These are phyloP conservation scores for Phytophthora ohioensis DNA, from an alignment of 352 stramenopile genomes.

Conservation along the genomic window DNA sequence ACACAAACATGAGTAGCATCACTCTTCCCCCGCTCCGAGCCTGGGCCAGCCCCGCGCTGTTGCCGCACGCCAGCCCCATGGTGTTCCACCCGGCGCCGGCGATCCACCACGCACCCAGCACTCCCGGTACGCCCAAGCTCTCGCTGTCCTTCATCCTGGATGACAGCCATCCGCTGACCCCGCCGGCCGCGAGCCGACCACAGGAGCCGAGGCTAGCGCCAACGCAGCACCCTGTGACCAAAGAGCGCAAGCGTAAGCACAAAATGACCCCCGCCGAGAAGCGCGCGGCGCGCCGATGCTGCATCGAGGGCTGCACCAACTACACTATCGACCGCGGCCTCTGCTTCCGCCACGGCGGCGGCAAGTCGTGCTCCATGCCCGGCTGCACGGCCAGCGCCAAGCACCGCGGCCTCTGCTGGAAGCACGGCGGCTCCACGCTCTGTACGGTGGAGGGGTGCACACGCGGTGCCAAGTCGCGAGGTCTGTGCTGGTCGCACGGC, in stretches of 20 bases:
- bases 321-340: constrained; percentile 62
- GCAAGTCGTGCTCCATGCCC: constrained; percentile 59
- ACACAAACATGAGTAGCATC: constrained; percentile 20
- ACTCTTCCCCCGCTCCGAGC: constrained; percentile 20
- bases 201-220: constrained; percentile 1
- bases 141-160: constrained; percentile 41
- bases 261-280: constrained; percentile 19
- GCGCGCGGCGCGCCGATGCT: constrained; percentile 58
- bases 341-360: constrained; percentile 51
- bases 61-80: constrained; percentile 8
- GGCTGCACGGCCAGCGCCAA: constrained; percentile 58
- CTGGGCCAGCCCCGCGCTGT: constrained; percentile 18
- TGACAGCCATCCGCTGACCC: constrained; percentile 20
- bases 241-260: constrained; percentile 19
- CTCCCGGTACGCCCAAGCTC: constrained; percentile 21
- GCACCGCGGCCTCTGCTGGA: constrained; percentile 54
- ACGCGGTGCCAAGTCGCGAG: constrained; percentile 77
- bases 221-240: constrained; percentile 10
- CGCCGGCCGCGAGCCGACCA: constrained; percentile 11
- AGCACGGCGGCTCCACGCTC: constrained; percentile 45
- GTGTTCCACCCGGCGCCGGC: constrained; percentile 16
- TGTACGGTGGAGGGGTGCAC: constrained; percentile 64
- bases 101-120: constrained; percentile 6
- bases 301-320: constrained; percentile 51
- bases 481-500: constrained; percentile 86